A percentile compares a stretch with the other conserved stretches of the same genome.
Evolutionary conservation across 495 filamentous ascomycete species (phyloP).

Genomic region (Friedmanniomyces simplex): DNA sequence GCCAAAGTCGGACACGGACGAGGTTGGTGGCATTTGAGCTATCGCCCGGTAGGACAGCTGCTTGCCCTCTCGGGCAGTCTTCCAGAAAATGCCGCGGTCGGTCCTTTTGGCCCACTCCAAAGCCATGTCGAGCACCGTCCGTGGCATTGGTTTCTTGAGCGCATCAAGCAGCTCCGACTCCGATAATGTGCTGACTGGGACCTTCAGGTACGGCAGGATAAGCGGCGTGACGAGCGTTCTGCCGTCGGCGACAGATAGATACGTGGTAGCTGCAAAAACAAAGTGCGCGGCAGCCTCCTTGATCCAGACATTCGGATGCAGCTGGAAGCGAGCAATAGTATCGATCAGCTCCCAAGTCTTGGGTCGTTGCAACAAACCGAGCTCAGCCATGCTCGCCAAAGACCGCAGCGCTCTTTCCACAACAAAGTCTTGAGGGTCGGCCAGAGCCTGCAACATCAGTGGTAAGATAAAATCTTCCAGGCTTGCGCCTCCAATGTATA

Average conservation of each 20-base stretch:
- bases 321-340: conserved; percentile 67
- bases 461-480: conserved; percentile 94
- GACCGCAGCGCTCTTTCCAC: conserved; percentile 83
- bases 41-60: conserved; percentile 15
- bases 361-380: conserved; percentile 76
- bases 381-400: conserved; percentile 75
- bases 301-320: conserved; percentile 94
- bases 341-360: conserved; percentile 81
- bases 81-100: conserved; percentile 80
- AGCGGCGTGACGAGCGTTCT: conserved; percentile 74
- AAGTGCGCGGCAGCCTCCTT: conserved; percentile 79
- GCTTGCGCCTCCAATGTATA: conserved; percentile 75
- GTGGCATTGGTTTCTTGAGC: conserved; percentile 72
- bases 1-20: conserved; percentile 38
- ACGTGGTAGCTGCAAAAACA: conserved; percentile 62
- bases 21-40: conserved; percentile 30
- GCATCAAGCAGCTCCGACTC: conserved; percentile 68
- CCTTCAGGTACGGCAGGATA: conserved; percentile 70
- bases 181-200: conserved; percentile 49
- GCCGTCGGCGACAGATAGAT: conserved; percentile 70
- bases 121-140: conserved; percentile 72
- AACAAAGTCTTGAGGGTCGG: conserved; percentile 90
- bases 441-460: conserved; percentile 92
- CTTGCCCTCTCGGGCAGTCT: conserved; percentile 37
- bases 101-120: conserved; percentile 74